A percentile compares a stretch with the other conserved stretches of the same genome.
These are phyloP conservation scores for Echeveria elegans DNA, from an alignment of 164 flowering plant genomes.

Conservation along the genomic window DNA sequence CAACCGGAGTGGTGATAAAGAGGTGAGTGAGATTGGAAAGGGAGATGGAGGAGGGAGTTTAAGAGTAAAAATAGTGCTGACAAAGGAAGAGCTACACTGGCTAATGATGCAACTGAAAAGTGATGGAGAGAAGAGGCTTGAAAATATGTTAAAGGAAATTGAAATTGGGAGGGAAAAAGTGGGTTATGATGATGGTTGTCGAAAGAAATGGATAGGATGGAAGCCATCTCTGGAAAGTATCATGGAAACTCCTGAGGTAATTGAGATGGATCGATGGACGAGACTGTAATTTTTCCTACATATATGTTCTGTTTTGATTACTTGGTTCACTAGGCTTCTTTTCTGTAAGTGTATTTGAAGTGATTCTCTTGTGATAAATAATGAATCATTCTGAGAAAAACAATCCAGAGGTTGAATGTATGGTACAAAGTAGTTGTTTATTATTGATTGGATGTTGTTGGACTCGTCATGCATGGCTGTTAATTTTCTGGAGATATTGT, in stretches of 20 bases:
- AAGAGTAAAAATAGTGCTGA: slow-evolving; percentile 55
- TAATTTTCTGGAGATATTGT: too few species aligned
- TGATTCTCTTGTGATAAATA: too few species aligned
- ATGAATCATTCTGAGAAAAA: too few species aligned
- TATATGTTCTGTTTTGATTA: neutral
- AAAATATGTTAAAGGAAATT: slow-evolving; percentile 41
- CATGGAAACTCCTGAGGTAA: slow-evolving; percentile 41
- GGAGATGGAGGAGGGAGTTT: slow-evolving; percentile 15
- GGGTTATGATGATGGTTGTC: neutral
- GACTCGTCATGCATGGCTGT: too few species aligned
- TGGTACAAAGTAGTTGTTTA: too few species aligned
- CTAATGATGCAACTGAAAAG: slow-evolving; percentile 31
- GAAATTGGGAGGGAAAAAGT: slow-evolving; percentile 28
- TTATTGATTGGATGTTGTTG: too few species aligned
- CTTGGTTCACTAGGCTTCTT: neutral
- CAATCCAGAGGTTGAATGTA: too few species aligned
- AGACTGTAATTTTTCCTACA: neutral
- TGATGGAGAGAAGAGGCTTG: slow-evolving; percentile 28
- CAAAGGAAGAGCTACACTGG: slow-evolving; percentile 54
- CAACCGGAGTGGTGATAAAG: neutral
- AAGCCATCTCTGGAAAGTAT: too few species aligned
- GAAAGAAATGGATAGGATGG: too few species aligned
- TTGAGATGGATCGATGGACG: slow-evolving; percentile 29
- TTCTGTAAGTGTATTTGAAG: neutral
- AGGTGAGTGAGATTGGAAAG: neutral